Evolutionary conservation across 169 alveolate genomes (phyloP).

Genomic region (Neospora caninum): DNA sequence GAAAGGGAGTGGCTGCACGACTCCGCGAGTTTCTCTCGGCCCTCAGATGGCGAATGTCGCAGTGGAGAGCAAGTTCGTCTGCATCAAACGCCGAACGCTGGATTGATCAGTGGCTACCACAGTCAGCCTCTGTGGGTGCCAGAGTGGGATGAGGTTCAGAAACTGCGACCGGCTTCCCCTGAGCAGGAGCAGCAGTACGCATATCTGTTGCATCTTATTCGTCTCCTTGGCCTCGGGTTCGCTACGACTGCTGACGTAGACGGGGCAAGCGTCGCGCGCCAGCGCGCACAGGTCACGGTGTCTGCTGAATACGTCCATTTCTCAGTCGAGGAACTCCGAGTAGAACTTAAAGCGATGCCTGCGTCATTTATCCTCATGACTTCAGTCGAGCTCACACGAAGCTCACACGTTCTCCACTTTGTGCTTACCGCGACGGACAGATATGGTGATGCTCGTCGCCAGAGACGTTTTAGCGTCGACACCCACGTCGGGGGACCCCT

Average conservation of each 20-base stretch:
- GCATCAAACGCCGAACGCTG: too few relatives aligned
- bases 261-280: neutral
- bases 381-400: slow-evolving; percentile 7
- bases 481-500: too few relatives aligned
- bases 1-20: too few relatives aligned
- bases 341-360: slow-evolving; percentile 34
- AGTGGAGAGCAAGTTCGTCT: too few relatives aligned
- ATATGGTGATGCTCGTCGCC: neutral
- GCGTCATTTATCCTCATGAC: slow-evolving; percentile 17
- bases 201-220: neutral
- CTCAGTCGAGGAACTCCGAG: neutral
- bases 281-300: neutral
- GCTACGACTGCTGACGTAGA: neutral
- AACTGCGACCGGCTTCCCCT: neutral
- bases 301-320: slow-evolving; percentile 38
- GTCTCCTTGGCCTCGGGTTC: neutral
- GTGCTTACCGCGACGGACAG: neutral
- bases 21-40: too few relatives aligned
- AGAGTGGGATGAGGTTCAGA: neutral
- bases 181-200: neutral
- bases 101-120: too few relatives aligned
- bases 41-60: too few relatives aligned
- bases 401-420: slow-evolving; percentile 12
- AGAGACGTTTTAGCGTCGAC: too few relatives aligned
- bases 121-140: neutral